phyloP scores from a whole-genome alignment of 1,284 basidiomycete genomes.

The Apiotrichum laibachii region DNA sequence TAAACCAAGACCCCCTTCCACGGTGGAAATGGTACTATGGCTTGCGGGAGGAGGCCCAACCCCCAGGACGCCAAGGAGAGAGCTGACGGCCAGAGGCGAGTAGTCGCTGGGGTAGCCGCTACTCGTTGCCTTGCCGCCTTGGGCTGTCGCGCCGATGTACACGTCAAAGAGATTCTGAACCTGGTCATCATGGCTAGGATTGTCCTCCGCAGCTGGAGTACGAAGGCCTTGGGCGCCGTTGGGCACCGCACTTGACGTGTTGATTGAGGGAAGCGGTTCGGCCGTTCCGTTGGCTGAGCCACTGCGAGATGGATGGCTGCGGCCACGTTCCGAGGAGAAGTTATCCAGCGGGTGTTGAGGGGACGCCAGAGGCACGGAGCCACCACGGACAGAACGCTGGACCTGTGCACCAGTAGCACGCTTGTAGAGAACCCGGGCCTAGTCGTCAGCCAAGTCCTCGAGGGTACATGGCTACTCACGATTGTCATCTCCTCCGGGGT shows the following conservation, averaged over 20 bases:
- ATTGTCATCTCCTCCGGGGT: constrained; percentile 46
- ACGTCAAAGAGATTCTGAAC: constrained; percentile 6
- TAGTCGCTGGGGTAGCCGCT: not conserved
- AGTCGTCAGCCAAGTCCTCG: not conserved
- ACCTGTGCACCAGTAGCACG: constrained; percentile 37
- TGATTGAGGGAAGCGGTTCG: not conserved
- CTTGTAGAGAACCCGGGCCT: constrained; percentile 43
- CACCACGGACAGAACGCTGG: constrained; percentile 8
- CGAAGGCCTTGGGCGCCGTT: constrained; percentile 3
- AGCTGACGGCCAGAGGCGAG: not conserved
- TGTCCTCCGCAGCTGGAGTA: not conserved
- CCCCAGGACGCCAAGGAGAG: not conserved
- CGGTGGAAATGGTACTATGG: not conserved
- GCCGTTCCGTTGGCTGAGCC: not conserved
- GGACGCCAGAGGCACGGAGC: not conserved
- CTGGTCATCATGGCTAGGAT: not conserved
- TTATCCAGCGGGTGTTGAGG: constrained; percentile 20
- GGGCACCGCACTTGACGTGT: not conserved
- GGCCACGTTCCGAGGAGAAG: constrained; percentile 30
- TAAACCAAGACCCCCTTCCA: not conserved
- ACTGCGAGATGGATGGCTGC: not conserved
- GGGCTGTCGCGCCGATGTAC: constrained; percentile 8
- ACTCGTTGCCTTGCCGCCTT: not conserved
- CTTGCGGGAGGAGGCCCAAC: not conserved
- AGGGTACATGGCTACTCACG: constrained; percentile 23